A percentile compares a stretch with the other conserved stretches of the same genome.
phyloP scores from a whole-genome alignment of 768 basidiomycete genomes.

The Roridomyces roridus region DNA sequence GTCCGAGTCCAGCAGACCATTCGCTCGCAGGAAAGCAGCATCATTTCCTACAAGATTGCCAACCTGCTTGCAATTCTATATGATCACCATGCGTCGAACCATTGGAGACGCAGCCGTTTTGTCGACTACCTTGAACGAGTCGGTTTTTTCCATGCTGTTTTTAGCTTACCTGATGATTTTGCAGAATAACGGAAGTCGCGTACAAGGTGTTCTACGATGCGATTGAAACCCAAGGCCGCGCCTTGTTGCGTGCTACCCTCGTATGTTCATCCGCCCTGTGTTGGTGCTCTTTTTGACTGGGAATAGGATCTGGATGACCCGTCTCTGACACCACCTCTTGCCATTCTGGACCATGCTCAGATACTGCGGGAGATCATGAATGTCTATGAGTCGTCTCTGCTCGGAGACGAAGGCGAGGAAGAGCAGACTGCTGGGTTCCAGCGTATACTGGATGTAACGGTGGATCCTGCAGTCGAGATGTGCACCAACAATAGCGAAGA shows the following conservation, averaged over 20 bases:
- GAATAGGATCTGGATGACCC: conserved; percentile 71
- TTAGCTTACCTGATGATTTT: background rate
- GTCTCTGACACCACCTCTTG: conserved; percentile 73
- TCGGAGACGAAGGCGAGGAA: conserved; percentile 63
- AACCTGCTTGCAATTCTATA: conserved; percentile 96
- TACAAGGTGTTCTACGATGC: conserved; percentile 89
- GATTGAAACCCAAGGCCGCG: conserved; percentile 83
- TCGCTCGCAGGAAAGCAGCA: conserved; percentile 91
- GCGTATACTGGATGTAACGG: conserved; percentile 81
- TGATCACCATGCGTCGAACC: conserved; percentile 90
- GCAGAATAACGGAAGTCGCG: conserved; percentile 79
- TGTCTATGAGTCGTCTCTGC: conserved; percentile 86
- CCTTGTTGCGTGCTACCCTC: conserved; percentile 56
- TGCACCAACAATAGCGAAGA: conserved; percentile 71
- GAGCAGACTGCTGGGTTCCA: conserved; percentile 57
- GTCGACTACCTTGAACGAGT: conserved; percentile 83
- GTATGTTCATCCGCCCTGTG: conserved; percentile 41
- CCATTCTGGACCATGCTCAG: conserved; percentile 82
- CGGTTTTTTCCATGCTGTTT: conserved; percentile 29
- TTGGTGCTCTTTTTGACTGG: conserved; percentile 9
- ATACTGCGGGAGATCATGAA: conserved; percentile 88
- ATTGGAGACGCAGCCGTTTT: conserved; percentile 86
- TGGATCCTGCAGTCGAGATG: conserved; percentile 85
- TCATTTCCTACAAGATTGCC: conserved; percentile 90
- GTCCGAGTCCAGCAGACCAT: conserved; percentile 93